phyloP scores from a whole-genome alignment of 2,329 filamentous ascomycete species.

The Penicillium vulpinum region DNA sequence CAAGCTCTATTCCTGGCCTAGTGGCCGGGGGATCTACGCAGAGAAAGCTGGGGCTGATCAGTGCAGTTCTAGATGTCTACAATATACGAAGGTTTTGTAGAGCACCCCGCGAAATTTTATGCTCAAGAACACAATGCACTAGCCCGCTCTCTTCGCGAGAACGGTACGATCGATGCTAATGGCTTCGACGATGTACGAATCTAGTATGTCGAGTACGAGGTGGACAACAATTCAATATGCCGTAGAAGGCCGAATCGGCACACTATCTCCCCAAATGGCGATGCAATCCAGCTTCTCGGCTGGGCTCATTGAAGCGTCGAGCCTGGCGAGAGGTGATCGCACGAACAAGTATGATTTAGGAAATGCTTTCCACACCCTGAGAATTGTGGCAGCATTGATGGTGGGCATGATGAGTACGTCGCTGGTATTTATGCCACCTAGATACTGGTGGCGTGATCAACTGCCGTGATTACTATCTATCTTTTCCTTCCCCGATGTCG shows the following conservation, averaged over 20 bases:
- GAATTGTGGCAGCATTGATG: conserved; percentile 20
- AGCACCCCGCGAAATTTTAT: conserved; percentile 52
- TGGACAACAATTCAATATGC: conserved; percentile 62
- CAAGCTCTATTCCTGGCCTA: conserved; percentile 6
- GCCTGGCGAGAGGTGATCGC: conserved; percentile 47
- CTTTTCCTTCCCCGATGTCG: conserved; percentile 2
- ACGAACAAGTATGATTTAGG: conserved; percentile 55
- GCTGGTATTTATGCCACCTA: conserved; percentile 12
- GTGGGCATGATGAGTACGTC: conserved; percentile 23
- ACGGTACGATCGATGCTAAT: conserved; percentile 61
- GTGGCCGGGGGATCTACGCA: not conserved
- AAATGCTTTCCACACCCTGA: conserved; percentile 43
- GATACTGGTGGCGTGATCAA: conserved; percentile 12
- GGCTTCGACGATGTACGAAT: conserved; percentile 56
- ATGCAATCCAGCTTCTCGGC: conserved; percentile 55
- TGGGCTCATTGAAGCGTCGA: conserved; percentile 60
- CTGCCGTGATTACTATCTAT: conserved; percentile 1
- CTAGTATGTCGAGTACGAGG: conserved; percentile 62
- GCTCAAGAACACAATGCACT: conserved; percentile 46
- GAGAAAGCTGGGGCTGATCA: not conserved
- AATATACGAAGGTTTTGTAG: conserved; percentile 26
- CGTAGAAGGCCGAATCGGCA: conserved; percentile 55
- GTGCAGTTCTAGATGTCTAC: not conserved
- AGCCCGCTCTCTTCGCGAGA: conserved; percentile 51
- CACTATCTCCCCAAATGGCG: conserved; percentile 52